A percentile compares a stretch with the other conserved stretches of the same genome.
phyloP scores from a whole-genome alignment of 805 yeast species.

The Lipomyces sp. region DNA sequence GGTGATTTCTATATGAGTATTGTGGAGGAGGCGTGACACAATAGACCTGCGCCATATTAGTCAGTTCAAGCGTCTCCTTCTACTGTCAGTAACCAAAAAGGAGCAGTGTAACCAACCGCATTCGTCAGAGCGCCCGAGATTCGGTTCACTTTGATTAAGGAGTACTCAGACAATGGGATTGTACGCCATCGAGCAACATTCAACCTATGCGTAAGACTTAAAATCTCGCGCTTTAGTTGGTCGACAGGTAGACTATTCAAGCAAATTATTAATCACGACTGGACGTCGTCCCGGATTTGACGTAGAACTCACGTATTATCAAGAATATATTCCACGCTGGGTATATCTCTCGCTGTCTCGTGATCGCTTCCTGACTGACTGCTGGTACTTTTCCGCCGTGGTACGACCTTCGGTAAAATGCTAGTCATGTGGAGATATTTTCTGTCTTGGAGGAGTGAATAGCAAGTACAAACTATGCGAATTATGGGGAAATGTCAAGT shows the following conservation, averaged over 20 bases:
- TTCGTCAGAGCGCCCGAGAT: conserved; percentile 94
- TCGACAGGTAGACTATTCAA: conserved; percentile 14
- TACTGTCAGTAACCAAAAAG: neutral
- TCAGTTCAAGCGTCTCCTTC: neutral
- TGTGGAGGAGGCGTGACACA: conserved; percentile 57
- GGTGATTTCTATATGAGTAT: conserved; percentile 21
- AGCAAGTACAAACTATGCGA: too few species aligned
- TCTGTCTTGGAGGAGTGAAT: neutral
- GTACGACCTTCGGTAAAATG: neutral
- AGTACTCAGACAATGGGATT: conserved; percentile 42
- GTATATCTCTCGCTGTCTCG: conserved; percentile 18
- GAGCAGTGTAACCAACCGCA: conserved; percentile 47
- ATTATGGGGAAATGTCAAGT: neutral
- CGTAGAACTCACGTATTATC: conserved; percentile 13
- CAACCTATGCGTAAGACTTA: conserved; percentile 35
- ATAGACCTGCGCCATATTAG: conserved; percentile 40
- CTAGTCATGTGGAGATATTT: neutral
- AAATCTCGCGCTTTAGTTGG: conserved; percentile 15
- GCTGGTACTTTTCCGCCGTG: conserved; percentile 12
- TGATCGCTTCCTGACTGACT: conserved; percentile 24
- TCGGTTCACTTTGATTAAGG: conserved; percentile 53
- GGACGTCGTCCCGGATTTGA: too few species aligned
- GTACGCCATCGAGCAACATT: conserved; percentile 77
- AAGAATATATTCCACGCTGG: conserved; percentile 9
- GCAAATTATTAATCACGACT: neutral